phyloP scores from a whole-genome alignment of 371 early-diverging fungal species.

The Rhizopus stolonifer region DNA sequence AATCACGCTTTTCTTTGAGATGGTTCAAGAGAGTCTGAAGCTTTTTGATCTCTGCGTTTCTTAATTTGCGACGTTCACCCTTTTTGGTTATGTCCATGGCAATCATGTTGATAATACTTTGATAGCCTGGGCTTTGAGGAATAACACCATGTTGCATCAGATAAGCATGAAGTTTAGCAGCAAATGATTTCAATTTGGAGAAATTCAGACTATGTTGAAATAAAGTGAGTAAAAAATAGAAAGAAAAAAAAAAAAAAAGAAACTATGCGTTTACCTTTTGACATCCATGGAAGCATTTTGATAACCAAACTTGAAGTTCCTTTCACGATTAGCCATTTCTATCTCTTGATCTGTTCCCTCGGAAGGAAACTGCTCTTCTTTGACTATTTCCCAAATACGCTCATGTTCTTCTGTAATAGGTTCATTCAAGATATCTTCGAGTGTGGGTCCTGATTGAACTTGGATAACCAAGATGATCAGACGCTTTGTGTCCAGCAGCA shows the following conservation, averaged over 20 bases:
- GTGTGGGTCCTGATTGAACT: slow-evolving; percentile 77
- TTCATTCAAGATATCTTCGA: slow-evolving; percentile 83
- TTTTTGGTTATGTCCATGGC: slow-evolving; percentile 93
- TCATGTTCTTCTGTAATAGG: slow-evolving; percentile 80
- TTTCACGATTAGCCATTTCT: slow-evolving; percentile 25
- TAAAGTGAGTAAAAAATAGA: no score
- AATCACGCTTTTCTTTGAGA: slow-evolving; percentile 80
- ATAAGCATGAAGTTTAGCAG: slow-evolving; percentile 29
- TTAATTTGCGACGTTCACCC: slow-evolving; percentile 79
- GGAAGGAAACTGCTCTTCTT: slow-evolving; percentile 46
- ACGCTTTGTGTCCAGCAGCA: slow-evolving; percentile 94
- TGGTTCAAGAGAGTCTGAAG: slow-evolving; percentile 78
- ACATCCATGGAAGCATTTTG: slow-evolving; percentile 30
- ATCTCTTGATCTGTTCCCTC: slow-evolving; percentile 27
- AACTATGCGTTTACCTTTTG: slow-evolving; percentile 14
- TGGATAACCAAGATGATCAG: slow-evolving; percentile 82
- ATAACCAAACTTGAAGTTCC: slow-evolving; percentile 30
- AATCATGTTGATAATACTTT: slow-evolving; percentile 90
- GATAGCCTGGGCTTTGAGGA: slow-evolving; percentile 56
- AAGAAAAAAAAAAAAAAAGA: neutral
- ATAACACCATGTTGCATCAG: slow-evolving; percentile 39
- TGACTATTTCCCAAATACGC: slow-evolving; percentile 57
- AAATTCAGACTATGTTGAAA: slow-evolving; percentile 49
- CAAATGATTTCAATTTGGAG: slow-evolving; percentile 40
- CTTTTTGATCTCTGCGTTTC: slow-evolving; percentile 72